Percentiles rank a stretch among this genome's conserved stretches.
phyloP scores from a whole-genome alignment of 257 asterid species.

The Solanum ossicruentum region DNA sequence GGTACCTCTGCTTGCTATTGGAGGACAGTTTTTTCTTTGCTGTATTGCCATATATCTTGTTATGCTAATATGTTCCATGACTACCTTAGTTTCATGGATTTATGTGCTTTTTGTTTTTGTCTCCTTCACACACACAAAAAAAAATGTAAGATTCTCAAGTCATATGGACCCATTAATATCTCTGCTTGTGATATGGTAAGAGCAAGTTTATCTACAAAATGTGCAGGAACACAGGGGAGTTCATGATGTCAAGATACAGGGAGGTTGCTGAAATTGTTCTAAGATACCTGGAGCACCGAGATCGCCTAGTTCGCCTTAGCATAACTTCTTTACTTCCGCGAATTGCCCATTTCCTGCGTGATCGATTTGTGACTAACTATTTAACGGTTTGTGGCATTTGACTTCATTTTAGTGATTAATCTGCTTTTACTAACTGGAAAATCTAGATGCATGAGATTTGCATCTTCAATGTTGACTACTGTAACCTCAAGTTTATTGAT shows the following conservation, averaged over 20 bases:
- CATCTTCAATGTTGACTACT: slow-evolving; percentile 2
- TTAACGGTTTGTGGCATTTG: slow-evolving; percentile 44
- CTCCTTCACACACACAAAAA: neutral
- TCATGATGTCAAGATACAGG: slow-evolving; percentile 99
- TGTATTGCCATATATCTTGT: neutral
- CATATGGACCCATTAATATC: neutral
- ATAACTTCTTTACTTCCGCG: slow-evolving; percentile 98
- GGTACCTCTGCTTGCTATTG: neutral
- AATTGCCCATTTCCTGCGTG: slow-evolving; percentile 97
- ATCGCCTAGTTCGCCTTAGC: slow-evolving; percentile 98
- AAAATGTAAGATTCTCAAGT: neutral
- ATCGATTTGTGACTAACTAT: slow-evolving; percentile 95
- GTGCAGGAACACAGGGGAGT: slow-evolving; percentile 96
- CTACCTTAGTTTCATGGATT: neutral
- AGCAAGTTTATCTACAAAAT: slow-evolving; percentile 1
- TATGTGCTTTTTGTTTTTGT: neutral
- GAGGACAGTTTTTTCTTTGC: neutral
- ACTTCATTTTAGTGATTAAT: slow-evolving; percentile 1
- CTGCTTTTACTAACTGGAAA: neutral
- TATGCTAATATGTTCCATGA: neutral
- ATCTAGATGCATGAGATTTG: neutral
- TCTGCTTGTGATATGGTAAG: neutral
- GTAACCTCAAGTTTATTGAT: slow-evolving; percentile 2
- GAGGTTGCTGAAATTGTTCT: slow-evolving; percentile 99
- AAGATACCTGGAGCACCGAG: slow-evolving; percentile 91